Evolutionary conservation across 2,329 filamentous ascomycete genomes (phyloP), one percentile per base, ranked within the genome.

Genomic region (Exophiala sp.): DNA sequence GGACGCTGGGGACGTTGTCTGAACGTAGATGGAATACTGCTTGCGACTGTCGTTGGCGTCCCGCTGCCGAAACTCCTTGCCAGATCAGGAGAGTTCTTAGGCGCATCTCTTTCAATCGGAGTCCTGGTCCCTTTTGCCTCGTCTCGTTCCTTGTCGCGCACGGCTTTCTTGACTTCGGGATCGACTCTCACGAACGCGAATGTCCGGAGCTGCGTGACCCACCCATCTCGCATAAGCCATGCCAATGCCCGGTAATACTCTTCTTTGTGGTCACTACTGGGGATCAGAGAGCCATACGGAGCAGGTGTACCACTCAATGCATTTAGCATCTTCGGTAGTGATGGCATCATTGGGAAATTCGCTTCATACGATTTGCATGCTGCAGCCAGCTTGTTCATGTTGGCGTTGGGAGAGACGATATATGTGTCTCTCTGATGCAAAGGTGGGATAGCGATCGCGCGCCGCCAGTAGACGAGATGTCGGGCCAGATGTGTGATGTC

Each of bases 401-500:
- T 87, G 57, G 90, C 91, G 68, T 95, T 95, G 0, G 92, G 91
- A 1, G 89, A 95, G 24, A 96, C 83, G 33, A 97, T 87, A 70
- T 97, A 99, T 9, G 86, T 87, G 68, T 97, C 91, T 44, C 91
- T 82, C 40, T 88, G 87, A 66, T 96, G 91, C 5, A 99, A 81
- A 0, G 94, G 94, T 3, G 90, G 88, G 38, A 97, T 92, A 12
- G 92, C 87, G 56, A 95, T 88, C 43, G 92, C 94, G 53, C 91
- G 87, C 20, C 94, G 86, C 91, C 92, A 97, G 73, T 95, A 95
- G 57, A 97, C 91, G 59, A 99, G 86, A 73, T 97, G 94, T 54
- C 89, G 88, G 8, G 91, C 91, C 58, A 95, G 88, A 63, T 89
- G 86, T 59, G 92, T 87, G 59, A 97, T 87, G 62, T 95, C 89